Base-by-base conservation (phyloP, 768 basidiomycete species). In the Phallus indusiatus region DNA sequence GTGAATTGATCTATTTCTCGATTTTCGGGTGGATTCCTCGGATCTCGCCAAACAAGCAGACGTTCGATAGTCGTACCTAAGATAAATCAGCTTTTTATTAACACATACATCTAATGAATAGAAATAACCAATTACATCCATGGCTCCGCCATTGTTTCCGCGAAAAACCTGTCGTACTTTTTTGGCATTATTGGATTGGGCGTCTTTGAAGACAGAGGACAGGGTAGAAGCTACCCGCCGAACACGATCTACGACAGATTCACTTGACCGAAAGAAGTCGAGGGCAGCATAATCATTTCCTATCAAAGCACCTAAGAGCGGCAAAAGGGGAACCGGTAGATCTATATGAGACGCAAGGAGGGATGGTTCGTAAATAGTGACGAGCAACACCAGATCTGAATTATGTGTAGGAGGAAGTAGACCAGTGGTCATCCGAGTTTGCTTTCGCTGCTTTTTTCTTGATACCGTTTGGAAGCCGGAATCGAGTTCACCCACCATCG, bases 301-400 rank as follows among this genome's bases (percentile, higher is more conserved):
- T 4, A 90, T 80, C 17, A 92, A 72, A 10, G 90, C 86, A 18
- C 83, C 88, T 2, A 92, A 73, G 6, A 93, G 76, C 1, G 90
- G 90, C 33, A 93, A 80, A 42, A 92, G 76, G 0, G 85, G 79
- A 7, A 80, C 73, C 0, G 90, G 86, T 12, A 92, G 72, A 51
- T 82, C 77, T 1, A 93, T 70, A 65, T 86, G 83, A 0, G 75
- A 67, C 9, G 90, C 86, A 35, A 92, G 76, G 0, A 69, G 64
- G 2, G 75, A 67, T 0, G 90, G 89, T 37, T 75, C 79, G 66
- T 87, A 92, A 9, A 80, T 76, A 7, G 76, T 73, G 55, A 81
- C 76, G 0, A 80, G 78, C 55, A 91, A 70, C 8, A 76, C 72
- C 46, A 83, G 70, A 20, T 59, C 49, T 17, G 34, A 51, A 12